A percentile compares a stretch with the other conserved stretches of the same genome.
Conservation (phyloP, 257 asterid genomes). For the Solanum dulcamara region DNA sequence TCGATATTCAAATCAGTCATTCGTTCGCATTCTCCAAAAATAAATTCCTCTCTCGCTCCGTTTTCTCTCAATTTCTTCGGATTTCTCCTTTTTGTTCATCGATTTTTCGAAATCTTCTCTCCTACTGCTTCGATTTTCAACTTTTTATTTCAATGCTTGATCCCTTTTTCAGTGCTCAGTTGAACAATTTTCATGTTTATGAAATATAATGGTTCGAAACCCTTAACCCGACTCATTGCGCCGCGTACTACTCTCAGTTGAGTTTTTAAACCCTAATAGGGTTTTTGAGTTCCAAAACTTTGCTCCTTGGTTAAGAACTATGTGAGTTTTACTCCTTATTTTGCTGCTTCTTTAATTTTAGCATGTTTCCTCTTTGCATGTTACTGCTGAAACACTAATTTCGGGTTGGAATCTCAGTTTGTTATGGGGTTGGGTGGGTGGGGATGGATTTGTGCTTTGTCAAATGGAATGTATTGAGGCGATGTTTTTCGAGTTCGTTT, state of each 20-base stretch:
- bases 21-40: not conserved
- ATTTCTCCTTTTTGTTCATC: not conserved
- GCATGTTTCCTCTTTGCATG: not conserved
- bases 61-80: not conserved
- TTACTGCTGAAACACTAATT: not conserved
- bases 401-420: not conserved
- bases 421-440: not conserved
- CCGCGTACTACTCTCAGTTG: not conserved
- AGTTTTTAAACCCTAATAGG: not conserved
- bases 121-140: not conserved
- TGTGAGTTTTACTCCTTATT: not conserved
- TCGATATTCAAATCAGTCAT: not conserved
- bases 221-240: not conserved
- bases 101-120: not conserved
- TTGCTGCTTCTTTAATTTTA: not conserved
- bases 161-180: not conserved
- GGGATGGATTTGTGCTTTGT: not conserved
- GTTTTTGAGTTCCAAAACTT: too few relatives aligned
- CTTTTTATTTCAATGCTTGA: not conserved
- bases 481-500: not conserved
- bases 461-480: not conserved
- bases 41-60: not conserved
- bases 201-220: not conserved
- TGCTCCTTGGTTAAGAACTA: too few relatives aligned
- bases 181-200: not conserved